Conservation (phyloP, 2,329 filamentous ascomycete species). For the Paecilomyces dactylethromorphus region DNA sequence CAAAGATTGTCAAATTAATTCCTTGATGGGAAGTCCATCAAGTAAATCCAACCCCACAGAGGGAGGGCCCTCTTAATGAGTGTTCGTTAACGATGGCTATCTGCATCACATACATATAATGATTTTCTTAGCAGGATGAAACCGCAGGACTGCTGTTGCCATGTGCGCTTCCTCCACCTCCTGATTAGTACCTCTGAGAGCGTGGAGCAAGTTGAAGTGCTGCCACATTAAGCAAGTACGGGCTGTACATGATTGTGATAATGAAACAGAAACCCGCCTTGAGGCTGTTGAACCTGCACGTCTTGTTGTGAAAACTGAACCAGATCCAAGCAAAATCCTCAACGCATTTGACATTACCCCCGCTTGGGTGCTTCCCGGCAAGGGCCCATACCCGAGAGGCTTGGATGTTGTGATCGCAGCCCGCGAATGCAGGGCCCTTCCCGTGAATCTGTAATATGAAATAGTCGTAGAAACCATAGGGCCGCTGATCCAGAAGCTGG, state of each 20-base stretch:
- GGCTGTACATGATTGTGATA: constrained; percentile 28
- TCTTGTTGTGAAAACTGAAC: constrained; percentile 84
- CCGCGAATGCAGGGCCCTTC: constrained; percentile 23
- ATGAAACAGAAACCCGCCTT: constrained; percentile 54
- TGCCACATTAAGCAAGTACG: constrained; percentile 15
- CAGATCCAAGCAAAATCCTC: constrained; percentile 59
- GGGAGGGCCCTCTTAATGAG: not conserved
- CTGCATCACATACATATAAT: not conserved
- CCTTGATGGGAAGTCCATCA: not conserved
- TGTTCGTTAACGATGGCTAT: not conserved
- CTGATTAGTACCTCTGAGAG: constrained; percentile 12
- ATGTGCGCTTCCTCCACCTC: not conserved
- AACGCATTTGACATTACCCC: constrained; percentile 42
- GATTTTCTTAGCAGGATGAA: not conserved
- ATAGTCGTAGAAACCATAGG: constrained; percentile 1
- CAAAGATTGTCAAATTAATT: not conserved
- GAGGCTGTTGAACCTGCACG: constrained; percentile 63
- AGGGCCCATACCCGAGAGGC: constrained; percentile 39
- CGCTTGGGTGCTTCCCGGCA: constrained; percentile 3
- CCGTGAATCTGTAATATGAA: constrained; percentile 13
- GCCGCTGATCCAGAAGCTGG: not conserved
- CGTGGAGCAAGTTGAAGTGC: constrained; percentile 61
- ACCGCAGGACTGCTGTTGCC: not conserved
- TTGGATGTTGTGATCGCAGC: constrained; percentile 68
- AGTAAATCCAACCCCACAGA: not conserved